Evolutionary conservation across 2,329 filamentous ascomycete species (phyloP), one percentile per base, ranked within the genome.

Genomic region (Stromatinia cepivora): DNA sequence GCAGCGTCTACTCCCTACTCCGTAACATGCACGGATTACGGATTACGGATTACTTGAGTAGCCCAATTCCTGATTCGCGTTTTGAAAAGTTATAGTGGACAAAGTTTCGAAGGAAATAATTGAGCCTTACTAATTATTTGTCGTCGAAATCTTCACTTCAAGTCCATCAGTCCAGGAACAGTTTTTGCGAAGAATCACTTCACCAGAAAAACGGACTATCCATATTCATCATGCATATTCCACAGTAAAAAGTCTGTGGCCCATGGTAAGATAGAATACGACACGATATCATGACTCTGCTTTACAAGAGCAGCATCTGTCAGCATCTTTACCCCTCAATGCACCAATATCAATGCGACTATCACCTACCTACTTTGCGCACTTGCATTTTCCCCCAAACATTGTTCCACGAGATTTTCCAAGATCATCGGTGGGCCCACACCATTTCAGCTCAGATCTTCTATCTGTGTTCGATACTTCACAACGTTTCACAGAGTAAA

Each of bases 291-390:
- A 45, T 31, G 42, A 59, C n/a, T 15, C 36, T 59, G 36, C 57
- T 31, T 25, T n/a, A 46, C 39, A 22, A 59, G 57, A 61, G 39
- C 36, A n/a, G 25, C 39, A 46, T 9, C 39, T 22, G 57, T 46
- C 15, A 58, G 15, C 22, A 58, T 58, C 56, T 42, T 58, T 59
- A 59, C 56, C 56, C 36, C 57, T 59, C 57, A 52, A 31, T 31
- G 31, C 31, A 54, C 39, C 39, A 10, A 22, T 54, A 54, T 31
- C 10, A 17, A 20, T 31, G 17, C 22, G 17, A 17, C 17, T 50
- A n/a, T 25, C 25, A 17, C 4, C n/a, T 54, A 54, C 52, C 8
- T 31, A 31, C 28, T 34, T 2, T 34, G 28, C 52, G 52, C 52
- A 34, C 28, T 54, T 34, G 52, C 52, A 31, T 54, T 54, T 34